Conservation (phyloP, 2,329 filamentous ascomycete genomes). For the Stenocarpella maydis region DNA sequence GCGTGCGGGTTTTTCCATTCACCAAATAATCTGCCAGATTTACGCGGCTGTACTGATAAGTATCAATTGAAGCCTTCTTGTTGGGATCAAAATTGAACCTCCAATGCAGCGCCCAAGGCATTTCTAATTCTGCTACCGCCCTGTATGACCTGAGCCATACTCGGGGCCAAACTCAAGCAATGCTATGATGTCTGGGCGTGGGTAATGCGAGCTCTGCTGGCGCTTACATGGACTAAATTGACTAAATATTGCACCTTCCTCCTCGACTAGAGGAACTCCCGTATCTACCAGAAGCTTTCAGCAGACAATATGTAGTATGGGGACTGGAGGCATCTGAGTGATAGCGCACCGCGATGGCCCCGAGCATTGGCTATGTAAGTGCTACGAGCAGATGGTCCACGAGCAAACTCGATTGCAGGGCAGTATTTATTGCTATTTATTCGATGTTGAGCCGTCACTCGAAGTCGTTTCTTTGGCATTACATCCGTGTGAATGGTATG, state of each 20-base stretch:
- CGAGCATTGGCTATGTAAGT: fast-evolving
- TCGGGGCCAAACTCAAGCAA: too few species aligned
- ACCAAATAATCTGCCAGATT: too few species aligned
- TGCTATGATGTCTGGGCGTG: not conserved
- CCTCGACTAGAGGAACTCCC: not conserved
- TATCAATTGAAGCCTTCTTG: too few species aligned
- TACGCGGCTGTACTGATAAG: too few species aligned
- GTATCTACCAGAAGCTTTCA: too few species aligned
- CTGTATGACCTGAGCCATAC: too few species aligned
- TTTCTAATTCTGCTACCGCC: too few species aligned
- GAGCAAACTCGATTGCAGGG: not conserved
- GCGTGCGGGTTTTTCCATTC: too few species aligned
- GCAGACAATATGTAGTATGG: not conserved
- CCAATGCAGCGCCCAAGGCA: not conserved
- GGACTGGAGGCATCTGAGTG: too few species aligned
- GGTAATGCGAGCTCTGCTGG: not conserved
- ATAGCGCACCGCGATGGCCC: not conserved
- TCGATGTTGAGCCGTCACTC: not conserved
- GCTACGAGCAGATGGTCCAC: too few species aligned
- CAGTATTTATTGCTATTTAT: not conserved
- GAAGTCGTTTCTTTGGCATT: not conserved
- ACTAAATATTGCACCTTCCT: not conserved
- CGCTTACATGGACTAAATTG: not conserved
- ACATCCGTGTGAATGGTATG: too few species aligned
- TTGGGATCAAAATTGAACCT: not conserved